Evolutionary conservation across 2,329 filamentous ascomycete genomes (phyloP).

Genomic region (Fusarium beomiforme): DNA sequence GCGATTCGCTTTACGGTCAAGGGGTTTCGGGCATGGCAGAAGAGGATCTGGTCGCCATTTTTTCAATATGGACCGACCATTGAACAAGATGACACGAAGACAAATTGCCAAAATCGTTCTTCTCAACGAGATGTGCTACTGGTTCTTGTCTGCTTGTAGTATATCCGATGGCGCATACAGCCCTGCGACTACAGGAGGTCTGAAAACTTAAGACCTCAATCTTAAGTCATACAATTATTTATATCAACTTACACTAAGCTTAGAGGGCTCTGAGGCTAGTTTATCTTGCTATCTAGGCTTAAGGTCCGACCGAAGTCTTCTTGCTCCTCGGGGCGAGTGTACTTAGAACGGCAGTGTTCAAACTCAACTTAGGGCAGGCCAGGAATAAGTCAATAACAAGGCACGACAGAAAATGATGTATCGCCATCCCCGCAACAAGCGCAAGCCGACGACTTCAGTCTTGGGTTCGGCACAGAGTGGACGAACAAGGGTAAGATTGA

Average conservation of each 20-base stretch:
- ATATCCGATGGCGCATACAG: background rate
- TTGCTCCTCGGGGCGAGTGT: too few species aligned
- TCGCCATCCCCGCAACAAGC: conserved; percentile 40
- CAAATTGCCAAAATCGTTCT: background rate
- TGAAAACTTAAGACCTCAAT: too few species aligned
- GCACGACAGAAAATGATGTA: conserved; percentile 15
- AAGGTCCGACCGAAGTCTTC: too few species aligned
- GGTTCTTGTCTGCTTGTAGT: background rate
- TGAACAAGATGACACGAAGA: background rate
- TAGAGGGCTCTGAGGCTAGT: too few species aligned
- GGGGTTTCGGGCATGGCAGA: background rate
- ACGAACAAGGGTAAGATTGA: conserved; percentile 35
- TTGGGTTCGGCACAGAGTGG: conserved; percentile 44
- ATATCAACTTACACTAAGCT: too few species aligned
- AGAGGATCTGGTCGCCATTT: background rate
- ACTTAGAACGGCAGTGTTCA: background rate
- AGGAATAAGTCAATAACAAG: background rate
- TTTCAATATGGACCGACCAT: background rate
- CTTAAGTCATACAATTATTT: too few species aligned
- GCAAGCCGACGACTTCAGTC: conserved; percentile 35
- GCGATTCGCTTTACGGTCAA: background rate
- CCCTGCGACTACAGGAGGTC: too few species aligned
- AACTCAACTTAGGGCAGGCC: background rate
- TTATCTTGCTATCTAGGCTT: too few species aligned
- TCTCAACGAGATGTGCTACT: background rate